A percentile compares a stretch with the other conserved stretches of the same genome.
These are phyloP conservation scores for Scheffersomyces insectosa DNA, from an alignment of 1,139 yeast genomes.

Conservation along the genomic window DNA sequence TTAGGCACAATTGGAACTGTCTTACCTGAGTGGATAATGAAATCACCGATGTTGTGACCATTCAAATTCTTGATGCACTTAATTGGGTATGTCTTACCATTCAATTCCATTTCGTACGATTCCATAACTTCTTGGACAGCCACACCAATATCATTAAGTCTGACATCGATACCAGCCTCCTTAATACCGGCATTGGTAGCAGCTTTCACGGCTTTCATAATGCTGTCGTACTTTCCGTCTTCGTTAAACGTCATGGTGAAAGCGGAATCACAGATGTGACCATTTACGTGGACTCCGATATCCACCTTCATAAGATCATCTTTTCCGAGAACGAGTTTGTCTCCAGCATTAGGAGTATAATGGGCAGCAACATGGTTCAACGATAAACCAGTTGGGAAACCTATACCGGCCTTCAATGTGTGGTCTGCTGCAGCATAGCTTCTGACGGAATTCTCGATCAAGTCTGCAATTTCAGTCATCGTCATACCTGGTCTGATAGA, in stretches of 20 bases:
- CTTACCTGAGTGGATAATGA: conserved; percentile 88
- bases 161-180: conserved; percentile 94
- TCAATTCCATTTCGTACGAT: conserved; percentile 85
- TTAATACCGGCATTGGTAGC: conserved; percentile 93
- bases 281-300: conserved; percentile 95
- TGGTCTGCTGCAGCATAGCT: conserved; percentile 68
- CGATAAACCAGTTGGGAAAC: conserved; percentile 96
- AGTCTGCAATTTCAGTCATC: conserved; percentile 85
- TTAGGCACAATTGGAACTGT: conserved; percentile 94
- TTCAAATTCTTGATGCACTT: conserved; percentile 89
- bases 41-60: conserved; percentile 90
- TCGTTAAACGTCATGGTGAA: conserved; percentile 89
- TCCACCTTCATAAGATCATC: conserved; percentile 97
- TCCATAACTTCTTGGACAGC: conserved; percentile 98
- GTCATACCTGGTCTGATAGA: conserved; percentile 88
- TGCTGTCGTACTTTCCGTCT: conserved; percentile 64
- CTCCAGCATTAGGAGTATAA: conserved; percentile 96
- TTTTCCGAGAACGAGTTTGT: conserved; percentile 71
- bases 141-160: conserved; percentile 93
- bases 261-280: conserved; percentile 94
- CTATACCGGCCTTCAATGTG: conserved; percentile 78
- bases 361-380: conserved; percentile 96
- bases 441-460: conserved; percentile 84
- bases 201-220: conserved; percentile 80
- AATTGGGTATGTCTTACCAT: conserved; percentile 83